These are phyloP conservation scores for Protomyces arabidopsidicola DNA, from an alignment of 1,139 yeast genomes.

Conservation along the genomic window DNA sequence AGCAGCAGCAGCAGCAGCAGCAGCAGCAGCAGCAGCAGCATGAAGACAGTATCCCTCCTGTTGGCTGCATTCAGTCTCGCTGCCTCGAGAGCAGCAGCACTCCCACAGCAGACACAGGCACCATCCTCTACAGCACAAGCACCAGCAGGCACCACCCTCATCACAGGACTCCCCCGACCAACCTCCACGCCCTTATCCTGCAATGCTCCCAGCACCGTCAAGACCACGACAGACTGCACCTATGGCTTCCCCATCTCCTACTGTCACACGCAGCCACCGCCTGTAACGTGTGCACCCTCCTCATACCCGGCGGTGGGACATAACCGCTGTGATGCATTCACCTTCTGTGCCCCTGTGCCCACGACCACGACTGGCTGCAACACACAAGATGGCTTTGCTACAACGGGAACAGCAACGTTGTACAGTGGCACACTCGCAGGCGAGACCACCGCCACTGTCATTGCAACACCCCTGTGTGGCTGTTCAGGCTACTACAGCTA, in stretches of 20 bases:
- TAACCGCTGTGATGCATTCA: slow-evolving; percentile 2
- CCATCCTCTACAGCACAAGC: not conserved
- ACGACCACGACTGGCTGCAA: slow-evolving; percentile 5
- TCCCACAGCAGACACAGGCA: not conserved
- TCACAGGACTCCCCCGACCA: not conserved
- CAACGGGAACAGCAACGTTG: slow-evolving; percentile 3
- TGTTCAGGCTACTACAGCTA: slow-evolving; percentile 2
- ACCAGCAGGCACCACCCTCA: not conserved
- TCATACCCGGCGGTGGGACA: slow-evolving; percentile 1
- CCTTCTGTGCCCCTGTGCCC: slow-evolving; percentile 6
- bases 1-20: no score
- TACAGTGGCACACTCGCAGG: slow-evolving; percentile 4
- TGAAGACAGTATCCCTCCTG: no score
- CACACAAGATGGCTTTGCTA: not conserved
- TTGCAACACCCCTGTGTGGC: slow-evolving; percentile 7
- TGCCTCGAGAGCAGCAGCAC: not conserved
- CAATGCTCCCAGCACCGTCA: not conserved
- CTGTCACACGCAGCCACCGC: slow-evolving; percentile 5
- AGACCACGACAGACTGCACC: slow-evolving; percentile 18
- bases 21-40: no score
- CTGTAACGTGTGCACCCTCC: slow-evolving; percentile 9
- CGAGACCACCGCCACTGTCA: slow-evolving; percentile 1
- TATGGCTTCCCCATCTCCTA: slow-evolving; percentile 9
- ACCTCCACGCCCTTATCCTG: not conserved
- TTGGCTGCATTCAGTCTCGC: no score